Evolutionary conservation across 768 basidiomycete species (phyloP).

Genomic region (Mycena metata): DNA sequence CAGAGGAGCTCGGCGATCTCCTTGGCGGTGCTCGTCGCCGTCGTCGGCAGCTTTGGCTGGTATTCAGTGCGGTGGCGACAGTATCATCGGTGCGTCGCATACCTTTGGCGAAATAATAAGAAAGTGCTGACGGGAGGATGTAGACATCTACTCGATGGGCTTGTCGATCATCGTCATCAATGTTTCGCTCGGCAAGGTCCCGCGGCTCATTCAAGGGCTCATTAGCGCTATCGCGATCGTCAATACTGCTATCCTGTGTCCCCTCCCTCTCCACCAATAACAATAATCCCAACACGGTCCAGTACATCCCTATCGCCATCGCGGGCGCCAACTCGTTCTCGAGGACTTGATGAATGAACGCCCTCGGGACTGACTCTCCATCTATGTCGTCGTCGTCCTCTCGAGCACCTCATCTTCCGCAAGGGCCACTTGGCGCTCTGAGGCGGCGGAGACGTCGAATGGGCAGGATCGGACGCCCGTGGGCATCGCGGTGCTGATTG

Average conservation of each 20-base stretch:
- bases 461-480: constrained; percentile 51
- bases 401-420: constrained; percentile 68
- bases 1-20: constrained; percentile 60
- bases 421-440: constrained; percentile 47
- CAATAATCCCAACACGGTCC: constrained; percentile 28
- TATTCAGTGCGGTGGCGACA: constrained; percentile 61
- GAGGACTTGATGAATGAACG: constrained; percentile 54
- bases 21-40: constrained; percentile 64
- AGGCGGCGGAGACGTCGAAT: constrained; percentile 44
- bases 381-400: constrained; percentile 61
- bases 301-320: constrained; percentile 60
- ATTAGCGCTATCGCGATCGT: no score
- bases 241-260: constrained; percentile 48
- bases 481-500: constrained; percentile 53
- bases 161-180: constrained; percentile 60
- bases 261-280: not conserved
- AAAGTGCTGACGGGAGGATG: constrained; percentile 8
- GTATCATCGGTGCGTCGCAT: constrained; percentile 67
- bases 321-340: constrained; percentile 64
- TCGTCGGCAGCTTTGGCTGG: constrained; percentile 62
- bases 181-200: constrained; percentile 56
- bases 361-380: constrained; percentile 69
- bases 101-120: no score
- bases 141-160: constrained; percentile 62
- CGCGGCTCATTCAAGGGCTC: constrained; percentile 54